Base-by-base conservation (phyloP, 805 yeast genomes). In the Zygosaccharomyces lentus region DNA sequence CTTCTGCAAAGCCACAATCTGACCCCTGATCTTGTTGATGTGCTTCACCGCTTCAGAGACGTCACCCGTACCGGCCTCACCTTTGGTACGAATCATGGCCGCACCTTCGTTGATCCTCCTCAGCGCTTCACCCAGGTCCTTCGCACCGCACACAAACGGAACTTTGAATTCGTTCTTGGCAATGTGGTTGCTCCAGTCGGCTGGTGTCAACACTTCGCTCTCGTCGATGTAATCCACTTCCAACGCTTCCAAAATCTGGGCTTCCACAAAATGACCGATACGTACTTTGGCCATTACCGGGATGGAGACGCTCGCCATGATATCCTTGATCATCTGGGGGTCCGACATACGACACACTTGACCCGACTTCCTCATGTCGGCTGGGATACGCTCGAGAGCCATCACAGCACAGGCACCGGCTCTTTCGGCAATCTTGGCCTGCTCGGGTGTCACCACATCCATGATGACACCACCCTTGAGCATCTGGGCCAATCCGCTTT, bases 371-470 rank as follows among this genome's bases (percentile, higher is more conserved):
- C 93, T 77, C 78, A 86, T 86, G 62, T 86, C 93, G 6, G 93
- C 88, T 9, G 95, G 95, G 47, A 86, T 87, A 56, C 83, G 71
- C 68, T 86, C 95, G 53, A 86, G 72, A 4, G 95, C 95, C 95
- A 86, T 86, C 17, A 86, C 95, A 10, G 95, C 91, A 68, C 87
- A 83, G 10, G 95, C 95, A 49, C 95, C 95, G 3, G 95, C 91
- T 45, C 69, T 72, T 65, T 86, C 91, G 19, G 95, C 95, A 43
- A 86, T 77, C 36, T 72, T 64, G 17, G 95, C 95, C 68, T 86
- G 93, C 58, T 86, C 93, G 29, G 82, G 82, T 48, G 74, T 84
- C 48, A 84, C 87, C 31, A 84, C 93, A 48, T 79, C 84, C 84
- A 79, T 78, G 52, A 78, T 79, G 41, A 81, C 87, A 49, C 86